Evolutionary conservation across 2,329 filamentous ascomycete genomes (phyloP).

Genomic region (Colletotrichum sp.): DNA sequence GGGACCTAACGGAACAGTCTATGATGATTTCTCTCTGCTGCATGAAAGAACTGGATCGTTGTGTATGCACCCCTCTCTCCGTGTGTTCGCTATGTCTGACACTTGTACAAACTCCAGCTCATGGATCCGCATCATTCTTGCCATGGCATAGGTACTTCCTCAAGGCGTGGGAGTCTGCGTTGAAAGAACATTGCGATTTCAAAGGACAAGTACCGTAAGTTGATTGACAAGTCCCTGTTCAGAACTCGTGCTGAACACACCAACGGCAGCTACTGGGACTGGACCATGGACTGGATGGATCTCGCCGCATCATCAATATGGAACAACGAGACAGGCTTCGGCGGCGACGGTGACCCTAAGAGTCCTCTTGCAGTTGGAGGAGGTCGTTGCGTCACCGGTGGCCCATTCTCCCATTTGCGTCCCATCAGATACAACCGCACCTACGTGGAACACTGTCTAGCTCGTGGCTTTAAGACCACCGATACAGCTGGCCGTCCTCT

Average conservation of each 20-base stretch:
- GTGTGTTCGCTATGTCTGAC: background rate
- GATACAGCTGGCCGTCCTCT: background rate
- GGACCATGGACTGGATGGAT: background rate
- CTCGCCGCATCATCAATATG: background rate
- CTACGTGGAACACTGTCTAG: slow-evolving; percentile 2
- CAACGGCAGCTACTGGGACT: background rate
- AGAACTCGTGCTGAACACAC: background rate
- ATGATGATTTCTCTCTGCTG: background rate
- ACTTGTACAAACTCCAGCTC: background rate
- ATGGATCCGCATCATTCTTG: background rate
- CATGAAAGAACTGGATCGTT: background rate
- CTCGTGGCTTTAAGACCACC: background rate
- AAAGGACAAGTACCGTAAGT: background rate
- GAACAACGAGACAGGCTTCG: background rate
- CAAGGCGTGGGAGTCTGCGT: background rate
- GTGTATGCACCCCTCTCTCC: background rate
- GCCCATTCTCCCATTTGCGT: slow-evolving; percentile 20
- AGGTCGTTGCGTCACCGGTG: background rate
- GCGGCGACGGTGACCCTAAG: background rate
- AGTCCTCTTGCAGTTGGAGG: background rate
- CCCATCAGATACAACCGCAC: slow-evolving; percentile 20
- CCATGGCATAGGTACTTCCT: background rate
- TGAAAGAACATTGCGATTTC: background rate
- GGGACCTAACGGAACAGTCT: background rate
- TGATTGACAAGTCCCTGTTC: background rate